Conservation (phyloP, 495 filamentous ascomycete genomes). For the Aspergillus conjunctus region DNA sequence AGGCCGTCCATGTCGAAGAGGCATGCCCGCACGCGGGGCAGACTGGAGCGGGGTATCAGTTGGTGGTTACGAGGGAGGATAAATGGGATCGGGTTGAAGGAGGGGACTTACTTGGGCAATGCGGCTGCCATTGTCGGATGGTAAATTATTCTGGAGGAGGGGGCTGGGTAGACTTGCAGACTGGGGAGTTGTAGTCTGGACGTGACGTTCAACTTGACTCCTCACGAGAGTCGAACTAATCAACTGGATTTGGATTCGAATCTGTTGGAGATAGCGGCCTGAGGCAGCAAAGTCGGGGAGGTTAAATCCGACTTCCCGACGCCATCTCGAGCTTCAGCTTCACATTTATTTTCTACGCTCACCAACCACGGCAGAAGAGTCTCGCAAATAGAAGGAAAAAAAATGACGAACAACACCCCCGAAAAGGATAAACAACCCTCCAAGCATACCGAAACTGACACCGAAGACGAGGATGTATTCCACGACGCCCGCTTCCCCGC, state of each 20-base stretch:
- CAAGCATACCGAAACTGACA: conserved; percentile 31
- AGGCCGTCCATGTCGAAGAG: conserved; percentile 99
- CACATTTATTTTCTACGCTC: not conserved
- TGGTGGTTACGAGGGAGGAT: conserved; percentile 22
- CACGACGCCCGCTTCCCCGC: conserved; percentile 63
- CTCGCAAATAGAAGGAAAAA: conserved; percentile 3
- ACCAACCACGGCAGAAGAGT: not conserved
- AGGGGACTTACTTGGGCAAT: conserved; percentile 14
- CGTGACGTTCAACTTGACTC: too few species aligned
- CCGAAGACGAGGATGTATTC: conserved; percentile 48
- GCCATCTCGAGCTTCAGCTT: not conserved
- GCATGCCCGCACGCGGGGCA: conserved; percentile 83
- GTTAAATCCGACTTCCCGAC: conserved; percentile 2
- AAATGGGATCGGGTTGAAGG: not conserved
- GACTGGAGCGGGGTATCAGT: conserved; percentile 40
- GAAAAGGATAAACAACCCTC: not conserved
- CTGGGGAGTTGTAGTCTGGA: not conserved
- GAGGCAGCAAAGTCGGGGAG: not conserved
- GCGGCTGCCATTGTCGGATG: conserved; percentile 13
- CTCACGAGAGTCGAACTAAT: not conserved
- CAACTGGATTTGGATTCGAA: not conserved
- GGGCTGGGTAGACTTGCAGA: not conserved
- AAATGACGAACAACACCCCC: conserved; percentile 17
- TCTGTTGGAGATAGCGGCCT: conserved; percentile 11
- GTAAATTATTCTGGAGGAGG: not conserved